Evolutionary conservation across 371 early-diverging fungal genomes (phyloP), one percentile per base, ranked within the genome.

Genomic region (Gilbertella persicaria): DNA sequence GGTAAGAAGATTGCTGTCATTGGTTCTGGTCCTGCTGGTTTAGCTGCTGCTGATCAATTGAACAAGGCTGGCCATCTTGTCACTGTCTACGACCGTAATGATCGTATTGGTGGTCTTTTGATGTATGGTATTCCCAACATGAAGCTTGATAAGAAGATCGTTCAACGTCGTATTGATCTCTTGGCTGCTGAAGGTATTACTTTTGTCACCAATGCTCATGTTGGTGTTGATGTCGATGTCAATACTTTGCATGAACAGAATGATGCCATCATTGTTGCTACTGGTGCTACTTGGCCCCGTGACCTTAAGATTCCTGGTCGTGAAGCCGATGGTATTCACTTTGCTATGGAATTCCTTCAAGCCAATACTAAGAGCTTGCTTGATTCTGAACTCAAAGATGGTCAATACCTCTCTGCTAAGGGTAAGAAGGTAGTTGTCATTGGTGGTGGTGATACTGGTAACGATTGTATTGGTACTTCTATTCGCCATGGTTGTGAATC

Each of bases 41-140:
- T 98, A 16, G 87, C 98, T 10, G 95, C 94, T 16, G 98, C 98
- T 17, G 98, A 98, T 71, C 95, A 96, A 78, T 79, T 98, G 53
- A 98, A 98, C 82, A 89, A 89, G 72, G 95, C 94, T 33, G 98
- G 98, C 16, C 96, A 98, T 73, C 42, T 49, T 10, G 95, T 96
- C 23, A 94, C 93, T 13, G 96, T 98, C 47, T 97, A 94, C 62
- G 98, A 98, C 66, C 88, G 97, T 51, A 94, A 95, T 50, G 97
- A 97, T 58, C 88, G 95, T 53, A 82, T 90, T 55, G 98, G 98
- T 67, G 98, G 98, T 47, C 75, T 98, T 48, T 79, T 98, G 62
- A 94, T 94, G 87, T 98, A 98, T 71, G 98, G 98, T 60, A 98
- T 98, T 55, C 98, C 98, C 52, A 97, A 98, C 82, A 98, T 98